Percentiles rank a stretch among this genome's conserved stretches.
These are phyloP conservation scores for Eimeria falciformis DNA, from an alignment of 169 alveolate species.

Conservation along the genomic window DNA sequence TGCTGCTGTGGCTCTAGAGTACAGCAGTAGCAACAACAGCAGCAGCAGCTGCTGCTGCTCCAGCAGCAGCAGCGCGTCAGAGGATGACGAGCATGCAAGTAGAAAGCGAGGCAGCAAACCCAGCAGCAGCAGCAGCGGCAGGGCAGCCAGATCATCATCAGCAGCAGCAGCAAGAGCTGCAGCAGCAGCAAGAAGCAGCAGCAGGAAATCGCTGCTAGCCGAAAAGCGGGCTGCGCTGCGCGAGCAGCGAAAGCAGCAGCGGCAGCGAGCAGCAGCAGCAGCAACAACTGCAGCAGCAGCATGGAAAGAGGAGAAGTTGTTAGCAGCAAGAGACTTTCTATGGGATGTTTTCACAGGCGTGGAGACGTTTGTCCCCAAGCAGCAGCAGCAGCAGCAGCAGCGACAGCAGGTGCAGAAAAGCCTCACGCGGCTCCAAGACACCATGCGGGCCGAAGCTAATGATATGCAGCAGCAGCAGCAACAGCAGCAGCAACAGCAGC, in stretches of 20 bases:
- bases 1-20: background rate
- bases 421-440: slow-evolving; percentile 1
- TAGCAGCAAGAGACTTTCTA: slow-evolving; percentile 33
- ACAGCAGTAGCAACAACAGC: slow-evolving; percentile 41
- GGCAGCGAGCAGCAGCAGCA: slow-evolving; percentile 28
- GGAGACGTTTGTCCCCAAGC: background rate
- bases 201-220: slow-evolving; percentile 7
- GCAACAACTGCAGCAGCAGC: slow-evolving; percentile 14
- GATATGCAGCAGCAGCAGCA: slow-evolving; percentile 43
- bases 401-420: slow-evolving; percentile 1
- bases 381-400: slow-evolving; percentile 13
- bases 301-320: slow-evolving; percentile 5
- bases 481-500: slow-evolving; percentile 9
- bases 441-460: background rate
- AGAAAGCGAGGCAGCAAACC: background rate
- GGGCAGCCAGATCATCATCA: background rate
- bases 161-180: slow-evolving; percentile 1
- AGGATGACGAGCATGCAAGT: background rate
- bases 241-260: slow-evolving; percentile 27
- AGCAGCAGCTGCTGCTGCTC: background rate
- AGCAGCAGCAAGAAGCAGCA: slow-evolving; percentile 36
- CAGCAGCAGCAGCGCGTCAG: slow-evolving; percentile 29
- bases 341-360: slow-evolving; percentile 33
- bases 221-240: slow-evolving; percentile 19
- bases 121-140: slow-evolving; percentile 25